These are phyloP conservation scores for Kernera saxatilis DNA, from an alignment of 345 rosid species.

Conservation along the genomic window DNA sequence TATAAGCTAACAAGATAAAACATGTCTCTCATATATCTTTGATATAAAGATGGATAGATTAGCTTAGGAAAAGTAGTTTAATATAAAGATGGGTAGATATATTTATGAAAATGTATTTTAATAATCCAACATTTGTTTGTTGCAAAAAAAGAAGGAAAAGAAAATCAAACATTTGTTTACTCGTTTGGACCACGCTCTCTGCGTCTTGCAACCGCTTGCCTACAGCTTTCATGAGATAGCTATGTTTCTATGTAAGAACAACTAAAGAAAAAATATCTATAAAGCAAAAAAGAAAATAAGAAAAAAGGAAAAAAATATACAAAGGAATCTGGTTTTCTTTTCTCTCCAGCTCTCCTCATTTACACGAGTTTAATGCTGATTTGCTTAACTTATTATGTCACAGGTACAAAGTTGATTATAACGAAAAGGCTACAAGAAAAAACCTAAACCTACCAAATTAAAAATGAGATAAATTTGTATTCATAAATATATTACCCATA, in stretches of 20 bases:
- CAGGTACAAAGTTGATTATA: conserved; percentile 5
- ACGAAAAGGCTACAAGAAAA: conserved; percentile 14
- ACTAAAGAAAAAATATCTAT: neutral
- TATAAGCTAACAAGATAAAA: neutral
- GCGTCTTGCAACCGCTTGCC: neutral
- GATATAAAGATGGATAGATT: neutral
- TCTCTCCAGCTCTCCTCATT: conserved; percentile 2
- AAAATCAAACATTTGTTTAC: neutral
- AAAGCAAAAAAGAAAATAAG: neutral
- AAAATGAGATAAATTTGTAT: neutral
- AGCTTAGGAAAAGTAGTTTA: neutral
- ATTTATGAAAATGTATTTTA: neutral
- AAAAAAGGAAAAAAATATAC: neutral
- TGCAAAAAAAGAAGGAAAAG: neutral
- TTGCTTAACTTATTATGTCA: conserved; percentile 1
- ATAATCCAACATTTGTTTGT: neutral
- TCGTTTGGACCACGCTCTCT: conserved; percentile 5
- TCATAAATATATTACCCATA: neutral
- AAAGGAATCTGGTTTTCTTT: conserved; percentile 15
- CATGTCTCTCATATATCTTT: neutral
- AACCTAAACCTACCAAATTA: neutral
- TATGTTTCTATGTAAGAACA: neutral
- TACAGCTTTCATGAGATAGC: neutral
- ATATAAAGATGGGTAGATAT: neutral
- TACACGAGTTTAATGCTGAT: conserved; percentile 10